Base-by-base conservation (phyloP, 2,329 filamentous ascomycete species). In the Polychaeton citri region DNA sequence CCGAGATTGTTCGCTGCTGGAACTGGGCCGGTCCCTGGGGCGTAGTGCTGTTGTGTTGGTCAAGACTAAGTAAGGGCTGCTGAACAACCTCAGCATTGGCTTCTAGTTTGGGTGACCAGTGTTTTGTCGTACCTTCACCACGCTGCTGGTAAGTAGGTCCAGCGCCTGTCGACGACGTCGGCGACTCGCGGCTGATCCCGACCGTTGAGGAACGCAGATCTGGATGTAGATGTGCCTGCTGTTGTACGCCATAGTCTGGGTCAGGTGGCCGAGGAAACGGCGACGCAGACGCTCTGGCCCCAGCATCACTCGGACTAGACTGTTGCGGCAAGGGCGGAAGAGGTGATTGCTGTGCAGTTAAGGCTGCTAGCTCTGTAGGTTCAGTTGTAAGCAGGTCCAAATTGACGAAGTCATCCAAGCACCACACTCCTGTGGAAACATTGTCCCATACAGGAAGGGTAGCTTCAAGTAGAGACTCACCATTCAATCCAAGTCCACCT, bases 331-430 rank as follows among this genome's bases (percentile, higher is more conserved):
- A 18, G 9, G 52, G 38, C 15, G 63, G 60, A 19, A 65, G 52
- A 9, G 63, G 61, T 36, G 54, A 60, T 39, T 64, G 61, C 44
- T 65, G 55, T 31, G 53, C 61, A 31, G 64, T 65, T 34, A 64
- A 59, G 32, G 60, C 58, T 30, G 64, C 65, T 37, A 68, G 52
- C 52, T 68, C 65, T 67, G 47, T 33, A 33, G 42, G 40, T 37
- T 43, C 37, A 35, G 45, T 36, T 41, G 46, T 53, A 40, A 55
- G 50, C 44, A 45, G 41, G 33, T 32, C 36, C 34, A 42, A 39
- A 47, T 50, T 45, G 34, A 52, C 45, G 17, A 51, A 38, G 33
- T 45, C 43, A 33, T 48, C 41, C 21, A 45, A 40, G 26, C 24
- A 12, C 24, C 24, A 28, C 12, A 28, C 12, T 15, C 15, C 24